Evolutionary conservation across 306 rosid genomes (phyloP).

Genomic region (Luffa acutangula): DNA sequence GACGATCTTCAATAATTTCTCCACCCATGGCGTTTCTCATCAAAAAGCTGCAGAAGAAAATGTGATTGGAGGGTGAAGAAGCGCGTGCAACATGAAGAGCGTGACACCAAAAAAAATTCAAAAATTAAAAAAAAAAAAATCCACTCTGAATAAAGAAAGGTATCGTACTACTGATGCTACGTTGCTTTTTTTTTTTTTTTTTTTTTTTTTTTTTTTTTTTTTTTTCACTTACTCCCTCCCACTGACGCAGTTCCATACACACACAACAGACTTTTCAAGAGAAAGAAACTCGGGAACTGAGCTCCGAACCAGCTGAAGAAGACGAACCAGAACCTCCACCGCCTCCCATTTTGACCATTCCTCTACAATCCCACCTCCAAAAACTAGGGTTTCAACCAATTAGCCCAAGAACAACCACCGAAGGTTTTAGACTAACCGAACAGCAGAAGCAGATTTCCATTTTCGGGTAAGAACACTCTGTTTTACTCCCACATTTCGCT

Average conservation of each 20-base stretch:
- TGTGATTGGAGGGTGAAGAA: not conserved
- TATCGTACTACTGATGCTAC: not conserved
- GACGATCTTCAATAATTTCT: no score
- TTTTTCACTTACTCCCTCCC: slow-evolving; percentile 14
- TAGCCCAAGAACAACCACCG: not conserved
- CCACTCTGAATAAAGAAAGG: not conserved
- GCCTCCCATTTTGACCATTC: not conserved
- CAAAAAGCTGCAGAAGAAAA: not conserved
- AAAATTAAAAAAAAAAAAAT: not conserved
- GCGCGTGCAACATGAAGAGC: slow-evolving; percentile 4
- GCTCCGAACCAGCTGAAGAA: slow-evolving; percentile 19
- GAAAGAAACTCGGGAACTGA: slow-evolving; percentile 32
- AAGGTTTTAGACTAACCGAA: not conserved
- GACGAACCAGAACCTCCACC: not conserved
- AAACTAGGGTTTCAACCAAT: not conserved
- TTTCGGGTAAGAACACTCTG: not conserved
- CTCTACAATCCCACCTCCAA: not conserved
- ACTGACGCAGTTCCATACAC: slow-evolving; percentile 16
- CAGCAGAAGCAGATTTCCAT: not conserved
- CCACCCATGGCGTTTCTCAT: not conserved
- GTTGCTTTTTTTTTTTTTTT: slow-evolving; percentile 13
- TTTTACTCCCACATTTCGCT: not conserved
- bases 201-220: slow-evolving; percentile 1
- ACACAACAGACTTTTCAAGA: slow-evolving; percentile 14
- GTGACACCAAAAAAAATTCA: not conserved